Conservation (phyloP, 768 basidiomycete species). For the Rhodosporidiobolus odoratus region DNA sequence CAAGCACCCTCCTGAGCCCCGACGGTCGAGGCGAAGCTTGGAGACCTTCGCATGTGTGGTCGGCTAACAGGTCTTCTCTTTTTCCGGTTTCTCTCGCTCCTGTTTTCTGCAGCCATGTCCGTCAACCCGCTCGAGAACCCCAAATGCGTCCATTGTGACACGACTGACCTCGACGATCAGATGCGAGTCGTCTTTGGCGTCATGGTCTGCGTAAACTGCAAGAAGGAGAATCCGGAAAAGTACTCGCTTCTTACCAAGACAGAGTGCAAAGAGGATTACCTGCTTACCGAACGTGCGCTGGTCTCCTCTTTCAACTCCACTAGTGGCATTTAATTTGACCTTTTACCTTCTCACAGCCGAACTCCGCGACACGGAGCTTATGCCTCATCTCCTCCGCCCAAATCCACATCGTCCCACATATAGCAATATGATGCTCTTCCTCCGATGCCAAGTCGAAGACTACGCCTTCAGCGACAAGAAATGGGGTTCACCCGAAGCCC, state of each 20-base stretch:
- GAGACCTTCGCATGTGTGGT: no score
- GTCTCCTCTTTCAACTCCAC: not conserved
- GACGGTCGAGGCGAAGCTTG: no score
- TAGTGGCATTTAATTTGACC: not conserved
- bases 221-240: constrained; percentile 81
- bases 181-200: constrained; percentile 76
- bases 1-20: not conserved
- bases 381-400: constrained; percentile 88
- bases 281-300: constrained; percentile 77
- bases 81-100: not conserved
- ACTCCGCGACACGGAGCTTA: constrained; percentile 78
- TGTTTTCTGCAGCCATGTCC: constrained; percentile 61
- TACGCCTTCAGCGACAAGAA: constrained; percentile 83
- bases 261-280: constrained; percentile 97
- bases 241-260: constrained; percentile 96
- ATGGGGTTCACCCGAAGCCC: constrained; percentile 87
- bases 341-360: constrained; percentile 59
- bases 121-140: constrained; percentile 70
- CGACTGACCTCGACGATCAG: constrained; percentile 80
- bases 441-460: constrained; percentile 87
- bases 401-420: constrained; percentile 94
- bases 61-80: no score
- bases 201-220: constrained; percentile 81
- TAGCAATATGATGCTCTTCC: constrained; percentile 98
- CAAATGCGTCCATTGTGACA: constrained; percentile 76